phyloP scores from a whole-genome alignment of 1,284 basidiomycete genomes.

The Trichosporon asahii region DNA sequence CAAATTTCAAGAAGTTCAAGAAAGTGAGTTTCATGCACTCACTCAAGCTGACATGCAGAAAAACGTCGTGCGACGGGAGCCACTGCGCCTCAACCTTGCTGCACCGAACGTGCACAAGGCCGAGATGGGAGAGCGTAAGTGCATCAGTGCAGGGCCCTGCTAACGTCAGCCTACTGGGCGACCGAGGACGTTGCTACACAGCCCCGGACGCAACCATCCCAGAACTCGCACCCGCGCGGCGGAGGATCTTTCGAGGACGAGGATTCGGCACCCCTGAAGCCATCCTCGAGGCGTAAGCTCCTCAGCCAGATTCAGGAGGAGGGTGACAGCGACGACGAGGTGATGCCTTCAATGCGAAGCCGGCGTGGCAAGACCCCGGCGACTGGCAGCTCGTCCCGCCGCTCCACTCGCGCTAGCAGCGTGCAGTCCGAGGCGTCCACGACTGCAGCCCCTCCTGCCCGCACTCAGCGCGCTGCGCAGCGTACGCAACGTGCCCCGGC shows the following conservation, averaged over 20 bases:
- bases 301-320: slow-evolving; percentile 26
- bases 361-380: slow-evolving; percentile 14
- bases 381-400: neutral
- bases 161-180: slow-evolving; percentile 42
- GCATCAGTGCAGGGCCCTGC: neutral
- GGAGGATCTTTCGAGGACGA: slow-evolving; percentile 29
- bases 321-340: slow-evolving; percentile 31
- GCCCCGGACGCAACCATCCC: neutral
- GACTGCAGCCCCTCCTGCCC: slow-evolving; percentile 14
- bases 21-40: slow-evolving; percentile 56
- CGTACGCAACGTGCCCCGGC: slow-evolving; percentile 5
- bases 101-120: slow-evolving; percentile 36
- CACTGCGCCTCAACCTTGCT: slow-evolving; percentile 38
- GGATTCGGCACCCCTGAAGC: slow-evolving; percentile 38
- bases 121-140: slow-evolving; percentile 47
- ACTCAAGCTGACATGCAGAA: slow-evolving; percentile 35
- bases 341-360: slow-evolving; percentile 10
- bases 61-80: slow-evolving; percentile 36
- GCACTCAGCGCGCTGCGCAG: slow-evolving; percentile 12
- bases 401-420: slow-evolving; percentile 33
- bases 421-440: slow-evolving; percentile 32
- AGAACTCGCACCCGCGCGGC: slow-evolving; percentile 9
- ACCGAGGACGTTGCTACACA: slow-evolving; percentile 25
- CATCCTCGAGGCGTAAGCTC: slow-evolving; percentile 25
- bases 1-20: slow-evolving; percentile 84